A percentile compares a stretch with the other conserved stretches of the same genome.
Conservation (phyloP, 495 filamentous ascomycete genomes). For the Penicillium atrosanguineum region DNA sequence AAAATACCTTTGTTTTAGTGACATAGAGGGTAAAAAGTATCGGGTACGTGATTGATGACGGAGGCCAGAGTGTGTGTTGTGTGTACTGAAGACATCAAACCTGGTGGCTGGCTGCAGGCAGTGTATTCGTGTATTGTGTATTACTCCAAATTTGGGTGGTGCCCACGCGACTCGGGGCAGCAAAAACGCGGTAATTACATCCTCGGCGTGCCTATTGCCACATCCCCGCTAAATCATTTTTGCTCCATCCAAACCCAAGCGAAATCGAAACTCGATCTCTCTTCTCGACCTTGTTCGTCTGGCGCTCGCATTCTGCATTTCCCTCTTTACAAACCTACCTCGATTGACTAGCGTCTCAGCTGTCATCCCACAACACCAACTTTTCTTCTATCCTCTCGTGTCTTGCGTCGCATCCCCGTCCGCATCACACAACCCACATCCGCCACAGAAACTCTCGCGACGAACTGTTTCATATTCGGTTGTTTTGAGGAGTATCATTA, state of each 20-base stretch:
- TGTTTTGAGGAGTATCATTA: conserved; percentile 23
- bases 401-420: conserved; percentile 25
- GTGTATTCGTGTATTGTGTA: conserved; percentile 4
- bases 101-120: conserved; percentile 5
- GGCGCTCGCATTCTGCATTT: conserved; percentile 25
- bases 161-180: conserved; percentile 10
- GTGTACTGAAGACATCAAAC: conserved; percentile 13
- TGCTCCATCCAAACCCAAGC: conserved; percentile 31
- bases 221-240: conserved; percentile 30
- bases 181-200: conserved; percentile 16
- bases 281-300: conserved; percentile 28
- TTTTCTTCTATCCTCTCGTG: conserved; percentile 14
- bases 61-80: conserved; percentile 8
- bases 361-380: conserved; percentile 2
- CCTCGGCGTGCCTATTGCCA: conserved; percentile 19
- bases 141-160: neutral
- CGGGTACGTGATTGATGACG: neutral
- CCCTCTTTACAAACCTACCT: conserved; percentile 2
- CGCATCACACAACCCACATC: conserved; percentile 24
- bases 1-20: neutral
- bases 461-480: conserved; percentile 14
- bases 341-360: conserved; percentile 26
- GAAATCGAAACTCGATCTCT: conserved; percentile 32
- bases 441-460: conserved; percentile 29
- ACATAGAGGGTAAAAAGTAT: neutral